Percentiles rank a stretch among this genome's conserved stretches.
phyloP scores from a whole-genome alignment of 2,329 filamentous ascomycete species.

The Aschersonia sp. region DNA sequence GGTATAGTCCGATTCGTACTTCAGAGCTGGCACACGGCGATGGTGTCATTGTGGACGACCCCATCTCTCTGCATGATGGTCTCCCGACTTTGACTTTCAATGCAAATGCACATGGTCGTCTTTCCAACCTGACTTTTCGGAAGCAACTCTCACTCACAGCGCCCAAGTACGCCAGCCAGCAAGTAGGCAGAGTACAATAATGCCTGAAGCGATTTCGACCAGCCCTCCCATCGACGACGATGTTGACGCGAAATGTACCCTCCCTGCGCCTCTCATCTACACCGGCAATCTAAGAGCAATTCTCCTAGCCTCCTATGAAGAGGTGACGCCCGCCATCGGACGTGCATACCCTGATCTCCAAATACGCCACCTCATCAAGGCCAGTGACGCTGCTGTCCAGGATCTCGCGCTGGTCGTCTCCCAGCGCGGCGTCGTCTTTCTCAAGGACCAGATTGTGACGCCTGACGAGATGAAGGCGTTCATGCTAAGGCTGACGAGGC shows the following conservation, averaged over 20 bases:
- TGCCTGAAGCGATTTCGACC: neutral
- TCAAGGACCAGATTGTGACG: constrained; percentile 20
- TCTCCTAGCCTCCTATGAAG: constrained; percentile 11
- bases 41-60: no score
- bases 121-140: no score
- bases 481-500: constrained; percentile 18
- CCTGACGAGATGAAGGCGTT: constrained; percentile 22
- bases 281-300: constrained; percentile 23
- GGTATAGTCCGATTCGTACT: no score
- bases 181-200: neutral
- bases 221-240: constrained; percentile 11
- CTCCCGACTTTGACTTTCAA: no score
- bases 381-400: constrained; percentile 30
- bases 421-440: constrained; percentile 22
- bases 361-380: constrained; percentile 17
- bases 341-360: constrained; percentile 28
- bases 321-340: constrained; percentile 34
- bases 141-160: no score
- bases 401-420: constrained; percentile 38
- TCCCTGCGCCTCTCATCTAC: constrained; percentile 21
- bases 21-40: no score
- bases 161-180: no score
- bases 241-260: constrained; percentile 13
- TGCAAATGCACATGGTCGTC: no score
- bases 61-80: no score